Percentiles rank a stretch among this genome's conserved stretches.
Evolutionary conservation across 495 filamentous ascomycete genomes (phyloP).

Genomic region (Xylaria curta): DNA sequence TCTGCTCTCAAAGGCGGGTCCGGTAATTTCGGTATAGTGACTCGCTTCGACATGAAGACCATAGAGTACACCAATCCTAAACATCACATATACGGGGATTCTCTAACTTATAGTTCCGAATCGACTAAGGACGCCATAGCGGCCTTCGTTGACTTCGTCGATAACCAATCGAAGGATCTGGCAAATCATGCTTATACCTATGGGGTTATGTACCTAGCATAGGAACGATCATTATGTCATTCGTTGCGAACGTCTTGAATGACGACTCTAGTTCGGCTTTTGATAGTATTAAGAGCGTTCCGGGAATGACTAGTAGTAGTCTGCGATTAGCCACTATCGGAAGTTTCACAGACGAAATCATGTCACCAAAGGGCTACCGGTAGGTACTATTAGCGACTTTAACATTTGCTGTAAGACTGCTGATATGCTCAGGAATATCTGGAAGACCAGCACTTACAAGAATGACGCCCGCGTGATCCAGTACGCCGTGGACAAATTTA

Average conservation of each 20-base stretch:
- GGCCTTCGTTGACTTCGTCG: slow-evolving; percentile 37
- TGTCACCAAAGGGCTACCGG: slow-evolving; percentile 19
- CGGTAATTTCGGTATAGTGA: slow-evolving; percentile 64
- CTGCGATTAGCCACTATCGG: slow-evolving; percentile 1
- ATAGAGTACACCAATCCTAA: slow-evolving; percentile 40
- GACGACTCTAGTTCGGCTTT: slow-evolving; percentile 14
- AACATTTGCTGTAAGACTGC: background rate
- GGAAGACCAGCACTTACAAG: slow-evolving; percentile 14
- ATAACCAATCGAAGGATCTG: slow-evolving; percentile 19
- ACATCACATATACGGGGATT: slow-evolving; percentile 52
- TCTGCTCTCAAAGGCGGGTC: slow-evolving; percentile 60
- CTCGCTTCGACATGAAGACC: slow-evolving; percentile 57
- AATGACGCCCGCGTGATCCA: slow-evolving; percentile 25
- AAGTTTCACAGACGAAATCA: slow-evolving; percentile 20
- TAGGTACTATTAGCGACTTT: background rate
- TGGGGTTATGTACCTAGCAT: slow-evolving; percentile 16
- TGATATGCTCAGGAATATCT: slow-evolving; percentile 16
- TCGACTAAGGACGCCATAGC: slow-evolving; percentile 19
- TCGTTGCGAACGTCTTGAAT: slow-evolving; percentile 12
- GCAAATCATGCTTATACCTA: slow-evolving; percentile 20
- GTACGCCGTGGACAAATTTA: slow-evolving; percentile 15
- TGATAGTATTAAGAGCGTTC: background rate
- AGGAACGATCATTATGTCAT: slow-evolving; percentile 4
- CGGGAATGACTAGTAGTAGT: background rate
- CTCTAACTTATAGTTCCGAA: slow-evolving; percentile 27